Percentiles rank a stretch among this genome's conserved stretches.
Evolutionary conservation across 1,284 basidiomycete species (phyloP).

Genomic region (Laetiporus sulphureus): DNA sequence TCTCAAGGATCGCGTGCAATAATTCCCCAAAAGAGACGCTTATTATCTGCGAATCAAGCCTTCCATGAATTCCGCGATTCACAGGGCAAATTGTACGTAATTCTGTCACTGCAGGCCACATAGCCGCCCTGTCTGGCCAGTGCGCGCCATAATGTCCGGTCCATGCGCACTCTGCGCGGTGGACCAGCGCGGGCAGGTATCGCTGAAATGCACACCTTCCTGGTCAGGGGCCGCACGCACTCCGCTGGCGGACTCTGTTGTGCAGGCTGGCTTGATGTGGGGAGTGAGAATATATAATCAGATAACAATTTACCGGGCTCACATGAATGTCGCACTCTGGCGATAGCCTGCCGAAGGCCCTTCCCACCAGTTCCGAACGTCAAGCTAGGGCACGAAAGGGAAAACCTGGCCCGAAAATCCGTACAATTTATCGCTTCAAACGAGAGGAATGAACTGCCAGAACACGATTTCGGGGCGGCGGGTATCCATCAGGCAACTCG

Average conservation of each 20-base stretch:
- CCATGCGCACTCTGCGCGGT: neutral
- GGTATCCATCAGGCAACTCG: neutral
- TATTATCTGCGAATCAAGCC: slow-evolving; percentile 53
- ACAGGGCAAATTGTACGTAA: slow-evolving; percentile 45
- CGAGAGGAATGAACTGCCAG: neutral
- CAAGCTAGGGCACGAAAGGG: neutral
- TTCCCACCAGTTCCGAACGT: neutral
- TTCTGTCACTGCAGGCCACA: slow-evolving; percentile 18
- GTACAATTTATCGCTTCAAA: neutral
- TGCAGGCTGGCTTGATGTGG: slow-evolving; percentile 7
- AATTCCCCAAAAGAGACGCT: slow-evolving; percentile 44
- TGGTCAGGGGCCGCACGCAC: slow-evolving; percentile 6
- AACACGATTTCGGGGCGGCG: neutral
- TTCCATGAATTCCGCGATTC: slow-evolving; percentile 24
- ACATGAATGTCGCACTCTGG: slow-evolving; percentile 7
- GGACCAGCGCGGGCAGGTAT: neutral
- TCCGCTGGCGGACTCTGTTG: slow-evolving; percentile 9
- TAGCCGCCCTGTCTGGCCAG: slow-evolving; percentile 12
- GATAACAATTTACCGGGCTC: slow-evolving; percentile 10
- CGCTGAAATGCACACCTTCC: slow-evolving; percentile 6
- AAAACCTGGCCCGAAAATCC: neutral
- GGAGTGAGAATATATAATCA: slow-evolving; percentile 7
- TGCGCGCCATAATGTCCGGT: slow-evolving; percentile 1
- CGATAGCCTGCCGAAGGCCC: slow-evolving; percentile 14
- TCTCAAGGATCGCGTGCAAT: slow-evolving; percentile 46